Evolutionary conservation across 257 asterid genomes (phyloP), one percentile per base, ranked within the genome.

Genomic region (Voacanga thouarsii): DNA sequence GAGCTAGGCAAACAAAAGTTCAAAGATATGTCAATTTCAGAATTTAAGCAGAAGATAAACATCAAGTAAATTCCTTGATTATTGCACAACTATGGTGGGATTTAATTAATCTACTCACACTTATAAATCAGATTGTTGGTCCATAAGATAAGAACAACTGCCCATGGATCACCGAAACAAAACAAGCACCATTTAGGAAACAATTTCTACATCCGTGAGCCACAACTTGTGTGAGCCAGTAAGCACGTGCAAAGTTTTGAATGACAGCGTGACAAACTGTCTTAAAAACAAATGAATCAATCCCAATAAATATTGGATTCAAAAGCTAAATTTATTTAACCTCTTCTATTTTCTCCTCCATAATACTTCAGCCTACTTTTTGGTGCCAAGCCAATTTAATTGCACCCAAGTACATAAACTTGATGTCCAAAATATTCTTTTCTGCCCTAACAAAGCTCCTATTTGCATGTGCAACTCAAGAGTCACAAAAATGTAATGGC

Each of bases 401-500:
- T 1, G 55, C 19, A 19, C 39, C 5, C 3, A 78, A 71, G n/a
- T 28, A 12, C 72, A 78, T 39, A 43, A 55, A 26, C 6, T 53
- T 57, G n/a, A 44, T 53, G 47, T 37, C 43, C 47, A 69, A 57
- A 30, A 70, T 7, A 3, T 67, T 19, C 61, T 12, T 26, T 33
- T 33, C 37, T 37, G n/a, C 43, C 33, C 2, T 12, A 49, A 41
- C 18, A 64, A 7, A 67, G 57, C 23, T 77, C 28, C 55, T 3
- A 26, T 23, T 23, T 78, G 47, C 19, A 45, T 61, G 7, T 16
- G 66, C 55, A 74, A n/a, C 63, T 45, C 45, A 74, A 73, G 59
- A 76, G 15, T 45, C 80, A 82, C 47, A 28, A 71, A 24, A 57
- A 15, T 57, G 18, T 50, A 80, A 74, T 50, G 80, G 68, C 50